Base-by-base conservation (phyloP, 371 early-diverging fungal genomes). In the Circinella umbellata region DNA sequence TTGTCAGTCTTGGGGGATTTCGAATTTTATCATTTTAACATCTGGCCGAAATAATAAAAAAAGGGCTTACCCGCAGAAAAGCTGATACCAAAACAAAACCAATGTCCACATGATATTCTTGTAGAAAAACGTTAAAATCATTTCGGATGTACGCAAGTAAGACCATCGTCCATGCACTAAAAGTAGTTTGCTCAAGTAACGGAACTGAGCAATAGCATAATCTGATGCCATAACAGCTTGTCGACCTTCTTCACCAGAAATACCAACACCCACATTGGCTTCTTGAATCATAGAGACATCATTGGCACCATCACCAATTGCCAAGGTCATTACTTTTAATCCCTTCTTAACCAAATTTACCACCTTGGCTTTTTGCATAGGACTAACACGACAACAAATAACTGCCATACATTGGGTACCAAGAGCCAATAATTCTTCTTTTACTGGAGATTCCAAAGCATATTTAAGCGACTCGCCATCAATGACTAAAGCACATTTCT, bases 201-300 rank as follows among this genome's bases (percentile, higher is more conserved):
- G 84, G 80, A 97, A 97, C 76, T 95, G 92, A 5, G 89, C 92
- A 71, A 97, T 90, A 4, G 95, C 92, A 75, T 95, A 96, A 82
- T 97, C 97, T 37, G 92, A 91, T 0, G 95, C 91, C 89, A 95
- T 91, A 27, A 91, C 92, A 13, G 97, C 97, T 76, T 96, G 96
- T 64, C 93, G 80, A 18, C 97, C 97, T 80, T 97, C 97, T 79
- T 94, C 93, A 69, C 97, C 97, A 15, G 91, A 89, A 68, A 97
- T 95, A 63, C 97, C 97, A 10, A 97, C 86, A 49, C 97, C 96
- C 1, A 97, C 89, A 71, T 96, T 90, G 47, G 97, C 94, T 70
- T 89, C 92, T 76, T 94, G 93, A 64, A 97, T 94, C 98, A 97
- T 97, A 17, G 90, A 88, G 8, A 97, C 96, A 77, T 97, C 98